Percentiles rank a stretch among this genome's conserved stretches.
Evolutionary conservation across 2,329 filamentous ascomycete species (phyloP).

Genomic region (Penicillium sp.): DNA sequence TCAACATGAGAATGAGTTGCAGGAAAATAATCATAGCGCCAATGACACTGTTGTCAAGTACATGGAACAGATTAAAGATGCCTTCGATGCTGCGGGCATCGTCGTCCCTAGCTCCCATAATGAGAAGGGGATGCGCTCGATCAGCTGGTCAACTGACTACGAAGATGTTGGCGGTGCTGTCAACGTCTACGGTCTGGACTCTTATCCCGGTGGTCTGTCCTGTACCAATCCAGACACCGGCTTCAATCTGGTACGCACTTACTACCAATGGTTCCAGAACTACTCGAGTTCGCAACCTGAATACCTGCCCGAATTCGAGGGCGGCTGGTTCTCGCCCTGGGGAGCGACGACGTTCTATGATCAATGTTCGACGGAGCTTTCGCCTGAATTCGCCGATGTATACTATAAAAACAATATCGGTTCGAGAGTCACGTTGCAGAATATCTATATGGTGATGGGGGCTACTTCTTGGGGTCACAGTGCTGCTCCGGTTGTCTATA

Average conservation of each 20-base stretch:
- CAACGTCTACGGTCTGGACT: constrained; percentile 39
- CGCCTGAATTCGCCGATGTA: constrained; percentile 50
- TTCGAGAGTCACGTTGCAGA: constrained; percentile 49
- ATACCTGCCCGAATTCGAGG: constrained; percentile 54
- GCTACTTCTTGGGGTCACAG: constrained; percentile 56
- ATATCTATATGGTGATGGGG: constrained; percentile 53
- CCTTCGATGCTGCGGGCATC: constrained; percentile 47
- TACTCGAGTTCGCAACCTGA: constrained; percentile 52
- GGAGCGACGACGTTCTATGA: constrained; percentile 52
- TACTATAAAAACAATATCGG: constrained; percentile 57
- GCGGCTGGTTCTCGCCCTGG: constrained; percentile 55
- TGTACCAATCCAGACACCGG: constrained; percentile 51
- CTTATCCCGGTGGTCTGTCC: constrained; percentile 42
- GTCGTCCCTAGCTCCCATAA: constrained; percentile 51
- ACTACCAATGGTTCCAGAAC: constrained; percentile 57
- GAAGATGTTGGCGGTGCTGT: constrained; percentile 54
- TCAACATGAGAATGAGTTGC: constrained; percentile 54
- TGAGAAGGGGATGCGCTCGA: constrained; percentile 49
- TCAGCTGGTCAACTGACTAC: constrained; percentile 55
- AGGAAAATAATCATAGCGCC: constrained; percentile 43
- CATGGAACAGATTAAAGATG: constrained; percentile 51
- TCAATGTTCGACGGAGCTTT: constrained; percentile 47
- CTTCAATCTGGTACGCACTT: constrained; percentile 51
- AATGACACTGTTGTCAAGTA: constrained; percentile 49
- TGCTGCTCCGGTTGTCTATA: constrained; percentile 51